Percentiles rank a stretch among this genome's conserved stretches.
Conservation (phyloP, 192 early-diverging fungal species). For the Umbelopsis isabellina region DNA sequence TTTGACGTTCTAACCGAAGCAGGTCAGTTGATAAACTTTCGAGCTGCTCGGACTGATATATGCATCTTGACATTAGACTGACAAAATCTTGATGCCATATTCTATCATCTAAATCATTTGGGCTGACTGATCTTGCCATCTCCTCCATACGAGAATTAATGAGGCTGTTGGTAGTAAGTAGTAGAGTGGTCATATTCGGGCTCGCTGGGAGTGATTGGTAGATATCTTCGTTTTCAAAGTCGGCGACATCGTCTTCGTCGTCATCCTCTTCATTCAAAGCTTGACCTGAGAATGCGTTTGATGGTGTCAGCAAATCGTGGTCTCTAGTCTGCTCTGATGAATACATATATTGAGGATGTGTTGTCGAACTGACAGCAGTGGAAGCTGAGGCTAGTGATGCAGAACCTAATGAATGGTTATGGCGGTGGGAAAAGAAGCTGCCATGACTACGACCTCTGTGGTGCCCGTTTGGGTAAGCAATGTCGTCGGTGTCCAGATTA, state of each 20-base stretch:
- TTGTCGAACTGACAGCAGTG: neutral
- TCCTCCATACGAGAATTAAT: constrained; percentile 35
- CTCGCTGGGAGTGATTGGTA: constrained; percentile 15
- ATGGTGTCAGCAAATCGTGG: neutral
- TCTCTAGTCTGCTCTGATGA: neutral
- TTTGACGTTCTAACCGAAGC: constrained; percentile 25
- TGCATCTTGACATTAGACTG: constrained; percentile 24
- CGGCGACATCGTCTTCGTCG: neutral
- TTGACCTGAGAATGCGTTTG: no score
- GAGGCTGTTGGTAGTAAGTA: constrained; percentile 34
- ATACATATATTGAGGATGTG: neutral
- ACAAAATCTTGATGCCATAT: constrained; percentile 34
- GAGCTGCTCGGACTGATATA: constrained; percentile 31
- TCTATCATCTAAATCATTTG: neutral
- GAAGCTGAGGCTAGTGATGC: neutral
- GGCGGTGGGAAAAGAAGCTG: constrained; percentile 14
- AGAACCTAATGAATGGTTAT: neutral
- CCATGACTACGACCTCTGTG: constrained; percentile 5
- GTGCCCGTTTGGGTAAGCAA: neutral
- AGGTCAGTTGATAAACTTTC: constrained; percentile 35
- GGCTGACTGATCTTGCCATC: constrained; percentile 13
- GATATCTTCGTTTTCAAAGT: constrained; percentile 6
- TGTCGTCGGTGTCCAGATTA: neutral
- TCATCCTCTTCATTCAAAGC: neutral
- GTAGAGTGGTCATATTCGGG: constrained; percentile 30